A percentile compares a stretch with the other conserved stretches of the same genome.
Evolutionary conservation across 441 rosid species (phyloP).

Genomic region (Populus trichocarpa): DNA sequence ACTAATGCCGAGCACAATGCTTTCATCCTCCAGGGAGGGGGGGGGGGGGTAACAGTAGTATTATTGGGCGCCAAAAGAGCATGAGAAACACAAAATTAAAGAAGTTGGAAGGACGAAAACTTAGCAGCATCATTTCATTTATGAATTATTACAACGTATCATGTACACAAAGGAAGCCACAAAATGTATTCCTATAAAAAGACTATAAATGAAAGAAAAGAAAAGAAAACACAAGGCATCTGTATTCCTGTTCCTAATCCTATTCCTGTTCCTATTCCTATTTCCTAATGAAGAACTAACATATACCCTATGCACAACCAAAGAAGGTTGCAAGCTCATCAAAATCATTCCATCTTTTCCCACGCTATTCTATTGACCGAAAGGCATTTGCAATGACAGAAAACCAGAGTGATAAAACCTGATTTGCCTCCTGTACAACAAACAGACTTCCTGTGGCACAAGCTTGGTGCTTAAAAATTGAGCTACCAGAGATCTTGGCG

Average conservation of each 20-base stretch:
- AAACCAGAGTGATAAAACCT: background rate
- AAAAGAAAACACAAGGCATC: background rate
- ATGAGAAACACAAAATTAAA: no score
- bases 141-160: no score
- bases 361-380: background rate
- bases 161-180: no score
- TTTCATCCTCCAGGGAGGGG: no score
- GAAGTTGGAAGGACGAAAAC: no score
- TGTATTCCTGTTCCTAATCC: background rate
- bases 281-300: background rate
- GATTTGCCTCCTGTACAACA: background rate
- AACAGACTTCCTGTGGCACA: background rate
- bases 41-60: no score
- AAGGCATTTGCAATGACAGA: background rate
- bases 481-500: background rate
- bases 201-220: background rate
- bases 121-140: no score
- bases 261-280: background rate
- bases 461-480: background rate
- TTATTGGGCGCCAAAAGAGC: no score
- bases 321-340: background rate
- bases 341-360: background rate
- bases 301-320: conserved; percentile 5
- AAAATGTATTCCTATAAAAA: no score
- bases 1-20: no score